A percentile compares a stretch with the other conserved stretches of the same genome.
Evolutionary conservation across 2,329 filamentous ascomycete species (phyloP).

Genomic region (Fusarium marasasianum): DNA sequence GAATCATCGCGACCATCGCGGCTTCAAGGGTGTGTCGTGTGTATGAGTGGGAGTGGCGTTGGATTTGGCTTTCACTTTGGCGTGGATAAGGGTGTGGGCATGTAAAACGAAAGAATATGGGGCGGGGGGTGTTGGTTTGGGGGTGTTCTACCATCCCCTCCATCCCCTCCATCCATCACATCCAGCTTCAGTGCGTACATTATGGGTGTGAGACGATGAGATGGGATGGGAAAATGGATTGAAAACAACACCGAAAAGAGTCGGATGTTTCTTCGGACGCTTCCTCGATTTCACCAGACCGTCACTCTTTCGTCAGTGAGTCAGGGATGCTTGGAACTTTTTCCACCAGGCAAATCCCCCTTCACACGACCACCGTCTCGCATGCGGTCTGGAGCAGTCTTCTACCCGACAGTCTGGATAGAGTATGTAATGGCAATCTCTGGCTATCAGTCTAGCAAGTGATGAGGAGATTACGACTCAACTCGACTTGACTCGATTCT

Average conservation of each 20-base stretch:
- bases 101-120: conserved; percentile 1
- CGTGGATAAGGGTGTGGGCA: conserved; percentile 4
- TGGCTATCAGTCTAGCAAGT: conserved; percentile 4
- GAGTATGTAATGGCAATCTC: conserved; percentile 30
- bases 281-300: conserved; percentile 6
- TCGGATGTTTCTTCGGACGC: conserved; percentile 11
- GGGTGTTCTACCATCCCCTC: background rate
- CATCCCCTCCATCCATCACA: conserved; percentile 4
- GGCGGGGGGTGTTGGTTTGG: background rate
- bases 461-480: conserved; percentile 10
- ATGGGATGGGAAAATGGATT: conserved; percentile 11
- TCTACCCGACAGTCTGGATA: conserved; percentile 34
- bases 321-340: conserved; percentile 20
- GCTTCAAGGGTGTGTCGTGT: conserved; percentile 28
- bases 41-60: conserved; percentile 14
- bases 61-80: conserved; percentile 3
- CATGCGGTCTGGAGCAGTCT: conserved; percentile 34
- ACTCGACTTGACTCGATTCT: background rate
- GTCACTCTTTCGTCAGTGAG: conserved; percentile 4
- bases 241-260: conserved; percentile 30
- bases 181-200: background rate
- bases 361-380: conserved; percentile 20
- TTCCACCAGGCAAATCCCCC: conserved; percentile 5
- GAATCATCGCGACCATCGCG: conserved; percentile 19
- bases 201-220: conserved; percentile 25